Conservation (phyloP, 2,329 filamentous ascomycete species). For the Xylariaceae sp. region DNA sequence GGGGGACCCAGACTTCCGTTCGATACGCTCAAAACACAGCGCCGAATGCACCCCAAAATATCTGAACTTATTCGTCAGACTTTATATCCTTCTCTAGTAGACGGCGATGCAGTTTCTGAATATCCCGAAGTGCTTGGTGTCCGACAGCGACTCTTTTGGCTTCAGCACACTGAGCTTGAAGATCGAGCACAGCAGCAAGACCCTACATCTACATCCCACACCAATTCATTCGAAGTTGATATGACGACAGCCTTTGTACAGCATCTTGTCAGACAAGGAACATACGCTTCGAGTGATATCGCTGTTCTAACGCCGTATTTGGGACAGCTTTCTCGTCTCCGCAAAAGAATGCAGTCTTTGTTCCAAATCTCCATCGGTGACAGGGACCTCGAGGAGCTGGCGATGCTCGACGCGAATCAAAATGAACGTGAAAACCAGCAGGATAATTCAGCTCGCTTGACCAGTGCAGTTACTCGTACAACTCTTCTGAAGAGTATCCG, state of each 20-base stretch:
- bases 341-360: slow-evolving; percentile 38
- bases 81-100: slow-evolving; percentile 49
- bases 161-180: slow-evolving; percentile 46
- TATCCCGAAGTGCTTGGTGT: slow-evolving; percentile 47
- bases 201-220: slow-evolving; percentile 41
- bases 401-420: slow-evolving; percentile 35
- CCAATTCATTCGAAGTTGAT: slow-evolving; percentile 58
- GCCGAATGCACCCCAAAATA: slow-evolving; percentile 58
- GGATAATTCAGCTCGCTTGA: slow-evolving; percentile 9
- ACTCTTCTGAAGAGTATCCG: slow-evolving; percentile 47
- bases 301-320: slow-evolving; percentile 66
- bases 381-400: slow-evolving; percentile 54
- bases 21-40: slow-evolving; percentile 46
- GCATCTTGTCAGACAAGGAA: slow-evolving; percentile 63
- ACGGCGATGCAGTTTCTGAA: slow-evolving; percentile 35
- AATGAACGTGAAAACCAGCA: slow-evolving; percentile 26
- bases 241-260: slow-evolving; percentile 61
- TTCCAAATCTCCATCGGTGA: slow-evolving; percentile 64
- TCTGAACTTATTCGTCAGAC: slow-evolving; percentile 50
- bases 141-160: slow-evolving; percentile 51
- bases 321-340: slow-evolving; percentile 53
- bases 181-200: slow-evolving; percentile 26
- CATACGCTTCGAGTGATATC: slow-evolving; percentile 58
- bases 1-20: slow-evolving; percentile 26
- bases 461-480: slow-evolving; percentile 31